These are phyloP conservation scores for Ustilago bromivora DNA, from an alignment of 1,284 basidiomycete genomes.

Conservation along the genomic window DNA sequence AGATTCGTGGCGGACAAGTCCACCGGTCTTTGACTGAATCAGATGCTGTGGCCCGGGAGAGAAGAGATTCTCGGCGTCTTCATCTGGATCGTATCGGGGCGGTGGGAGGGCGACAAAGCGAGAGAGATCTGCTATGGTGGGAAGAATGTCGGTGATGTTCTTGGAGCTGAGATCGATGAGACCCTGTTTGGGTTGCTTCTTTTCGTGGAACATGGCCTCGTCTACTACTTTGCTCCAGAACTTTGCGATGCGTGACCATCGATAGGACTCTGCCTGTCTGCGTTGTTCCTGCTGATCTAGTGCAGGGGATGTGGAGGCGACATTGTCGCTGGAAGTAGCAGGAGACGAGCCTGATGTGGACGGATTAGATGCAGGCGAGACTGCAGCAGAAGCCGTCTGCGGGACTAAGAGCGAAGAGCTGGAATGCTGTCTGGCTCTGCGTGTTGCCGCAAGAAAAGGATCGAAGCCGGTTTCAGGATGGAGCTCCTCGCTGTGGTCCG, in stretches of 20 bases:
- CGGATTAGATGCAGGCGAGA: constrained; percentile 4
- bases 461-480: constrained; percentile 52
- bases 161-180: constrained; percentile 41
- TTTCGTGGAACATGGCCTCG: constrained; percentile 29
- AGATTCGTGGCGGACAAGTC: constrained; percentile 48
- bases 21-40: constrained; percentile 38
- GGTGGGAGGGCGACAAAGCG: constrained; percentile 48
- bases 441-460: constrained; percentile 42
- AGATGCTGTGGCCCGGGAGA: constrained; percentile 17
- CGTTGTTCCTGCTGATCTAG: constrained; percentile 4
- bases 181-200: constrained; percentile 35
- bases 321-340: constrained; percentile 25
- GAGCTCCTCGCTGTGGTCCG: constrained; percentile 47
- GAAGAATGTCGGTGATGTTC: constrained; percentile 44
- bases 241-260: constrained; percentile 40
- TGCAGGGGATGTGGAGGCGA: not conserved
- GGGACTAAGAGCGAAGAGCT: constrained; percentile 19
- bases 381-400: not conserved
- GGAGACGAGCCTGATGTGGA: constrained; percentile 26
- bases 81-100: constrained; percentile 38
- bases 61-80: not conserved
- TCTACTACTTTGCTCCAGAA: constrained; percentile 51
- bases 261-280: constrained; percentile 22
- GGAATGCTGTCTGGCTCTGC: constrained; percentile 35
- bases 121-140: constrained; percentile 47